phyloP scores from a whole-genome alignment of 306 rosid species.

The Inga oerstediana region DNA sequence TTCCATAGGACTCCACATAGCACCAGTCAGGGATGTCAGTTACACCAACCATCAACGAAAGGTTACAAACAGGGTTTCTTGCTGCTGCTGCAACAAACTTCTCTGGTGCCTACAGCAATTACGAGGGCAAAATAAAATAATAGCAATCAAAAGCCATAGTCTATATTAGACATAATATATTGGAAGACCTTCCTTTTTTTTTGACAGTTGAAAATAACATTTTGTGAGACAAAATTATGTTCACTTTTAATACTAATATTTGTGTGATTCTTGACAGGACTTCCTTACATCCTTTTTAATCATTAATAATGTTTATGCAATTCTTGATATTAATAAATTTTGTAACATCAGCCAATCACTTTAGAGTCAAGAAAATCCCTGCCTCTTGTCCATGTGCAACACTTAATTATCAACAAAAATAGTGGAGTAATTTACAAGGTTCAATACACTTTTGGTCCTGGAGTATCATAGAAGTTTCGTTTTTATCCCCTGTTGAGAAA shows the following conservation, averaged over 20 bases:
- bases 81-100: slow-evolving; percentile 81
- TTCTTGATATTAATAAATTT: background rate
- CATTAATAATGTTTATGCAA: slow-evolving; percentile 18
- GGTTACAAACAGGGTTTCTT: slow-evolving; percentile 81
- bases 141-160: slow-evolving; percentile 15
- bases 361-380: background rate
- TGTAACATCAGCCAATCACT: background rate
- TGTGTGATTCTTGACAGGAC: background rate
- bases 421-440: background rate
- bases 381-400: slow-evolving; percentile 1
- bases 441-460: background rate
- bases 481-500: background rate
- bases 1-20: slow-evolving; percentile 76
- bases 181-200: background rate
- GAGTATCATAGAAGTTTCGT: background rate
- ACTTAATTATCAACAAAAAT: background rate
- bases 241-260: background rate
- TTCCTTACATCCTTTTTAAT: background rate
- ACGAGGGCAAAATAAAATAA: slow-evolving; percentile 18
- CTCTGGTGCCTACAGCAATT: slow-evolving; percentile 78
- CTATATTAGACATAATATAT: background rate
- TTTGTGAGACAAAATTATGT: background rate
- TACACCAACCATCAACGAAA: slow-evolving; percentile 84
- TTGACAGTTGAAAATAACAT: background rate
- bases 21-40: slow-evolving; percentile 94